Evolutionary conservation across 805 yeast species (phyloP).

Genomic region (Ogataea trehalophila): DNA sequence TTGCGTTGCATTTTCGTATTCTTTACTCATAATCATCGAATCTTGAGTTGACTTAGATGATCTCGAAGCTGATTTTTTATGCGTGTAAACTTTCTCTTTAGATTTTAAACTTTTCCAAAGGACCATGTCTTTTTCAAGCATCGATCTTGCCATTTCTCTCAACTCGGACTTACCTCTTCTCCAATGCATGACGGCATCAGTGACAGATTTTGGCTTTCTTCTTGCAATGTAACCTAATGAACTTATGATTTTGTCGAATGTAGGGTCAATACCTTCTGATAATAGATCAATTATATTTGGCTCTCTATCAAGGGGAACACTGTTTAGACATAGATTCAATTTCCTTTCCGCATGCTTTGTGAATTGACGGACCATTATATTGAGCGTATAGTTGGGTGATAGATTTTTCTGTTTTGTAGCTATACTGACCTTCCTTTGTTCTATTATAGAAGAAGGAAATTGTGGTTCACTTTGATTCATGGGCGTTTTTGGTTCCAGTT

Average conservation of each 20-base stretch:
- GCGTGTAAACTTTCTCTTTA: slow-evolving; percentile 6
- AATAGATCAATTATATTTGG: slow-evolving; percentile 75
- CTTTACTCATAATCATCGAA: slow-evolving; percentile 6
- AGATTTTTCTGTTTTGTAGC: slow-evolving; percentile 50
- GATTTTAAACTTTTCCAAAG: slow-evolving; percentile 20
- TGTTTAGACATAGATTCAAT: slow-evolving; percentile 63
- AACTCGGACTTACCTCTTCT: slow-evolving; percentile 88
- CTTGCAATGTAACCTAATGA: slow-evolving; percentile 90
- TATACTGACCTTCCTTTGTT: slow-evolving; percentile 49
- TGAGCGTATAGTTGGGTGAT: slow-evolving; percentile 75
- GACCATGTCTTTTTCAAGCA: slow-evolving; percentile 37
- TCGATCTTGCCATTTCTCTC: slow-evolving; percentile 58
- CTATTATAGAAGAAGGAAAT: slow-evolving; percentile 8
- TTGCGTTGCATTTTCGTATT: slow-evolving; percentile 8
- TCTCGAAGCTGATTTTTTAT: slow-evolving; percentile 23
- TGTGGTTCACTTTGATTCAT: slow-evolving; percentile 4
- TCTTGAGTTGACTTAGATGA: slow-evolving; percentile 14
- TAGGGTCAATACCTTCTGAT: slow-evolving; percentile 81
- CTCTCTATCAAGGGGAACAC: slow-evolving; percentile 60
- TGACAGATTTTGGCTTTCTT: slow-evolving; percentile 88
- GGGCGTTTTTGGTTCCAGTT: slow-evolving; percentile 9
- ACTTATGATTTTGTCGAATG: slow-evolving; percentile 78
- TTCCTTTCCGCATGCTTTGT: slow-evolving; percentile 91
- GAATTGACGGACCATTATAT: slow-evolving; percentile 91
- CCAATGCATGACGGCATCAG: slow-evolving; percentile 98